A percentile compares a stretch with the other conserved stretches of the same genome.
phyloP scores from a whole-genome alignment of 495 filamentous ascomycete genomes.

The Thermothielavioides terrestris region DNA sequence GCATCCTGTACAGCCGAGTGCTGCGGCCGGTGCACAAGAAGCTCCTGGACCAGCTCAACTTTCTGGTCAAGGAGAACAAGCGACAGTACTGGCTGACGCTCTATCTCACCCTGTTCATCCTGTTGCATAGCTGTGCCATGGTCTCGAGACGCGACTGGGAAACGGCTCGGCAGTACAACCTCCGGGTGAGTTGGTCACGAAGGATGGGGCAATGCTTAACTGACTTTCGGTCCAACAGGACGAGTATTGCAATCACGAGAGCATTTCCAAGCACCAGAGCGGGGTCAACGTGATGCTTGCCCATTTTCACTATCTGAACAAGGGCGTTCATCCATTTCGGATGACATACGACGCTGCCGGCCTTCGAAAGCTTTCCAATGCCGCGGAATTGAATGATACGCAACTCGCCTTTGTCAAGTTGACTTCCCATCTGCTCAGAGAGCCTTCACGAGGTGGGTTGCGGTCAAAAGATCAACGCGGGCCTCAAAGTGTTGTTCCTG shows the following conservation, averaged over 20 bases:
- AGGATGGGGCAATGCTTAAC: background rate
- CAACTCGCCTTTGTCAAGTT: constrained; percentile 19
- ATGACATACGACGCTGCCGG: constrained; percentile 10
- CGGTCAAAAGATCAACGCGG: too few species aligned
- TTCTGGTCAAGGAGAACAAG: constrained; percentile 21
- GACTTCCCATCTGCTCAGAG: constrained; percentile 12
- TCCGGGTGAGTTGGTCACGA: constrained; percentile 5
- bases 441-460: constrained; percentile 11
- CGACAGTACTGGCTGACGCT: constrained; percentile 25
- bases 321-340: constrained; percentile 24
- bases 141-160: constrained; percentile 17
- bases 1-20: constrained; percentile 22
- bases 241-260: constrained; percentile 17
- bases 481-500: background rate
- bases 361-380: constrained; percentile 14
- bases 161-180: constrained; percentile 16
- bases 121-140: constrained; percentile 25
- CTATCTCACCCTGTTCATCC: constrained; percentile 20
- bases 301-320: constrained; percentile 39
- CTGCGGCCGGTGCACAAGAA: constrained; percentile 20
- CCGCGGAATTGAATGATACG: constrained; percentile 16
- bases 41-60: constrained; percentile 22
- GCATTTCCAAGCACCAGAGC: constrained; percentile 17
- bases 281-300: constrained; percentile 38
- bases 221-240: background rate